These are phyloP conservation scores for Penicillium decumbens DNA, from an alignment of 2,329 filamentous ascomycete species.

Conservation along the genomic window DNA sequence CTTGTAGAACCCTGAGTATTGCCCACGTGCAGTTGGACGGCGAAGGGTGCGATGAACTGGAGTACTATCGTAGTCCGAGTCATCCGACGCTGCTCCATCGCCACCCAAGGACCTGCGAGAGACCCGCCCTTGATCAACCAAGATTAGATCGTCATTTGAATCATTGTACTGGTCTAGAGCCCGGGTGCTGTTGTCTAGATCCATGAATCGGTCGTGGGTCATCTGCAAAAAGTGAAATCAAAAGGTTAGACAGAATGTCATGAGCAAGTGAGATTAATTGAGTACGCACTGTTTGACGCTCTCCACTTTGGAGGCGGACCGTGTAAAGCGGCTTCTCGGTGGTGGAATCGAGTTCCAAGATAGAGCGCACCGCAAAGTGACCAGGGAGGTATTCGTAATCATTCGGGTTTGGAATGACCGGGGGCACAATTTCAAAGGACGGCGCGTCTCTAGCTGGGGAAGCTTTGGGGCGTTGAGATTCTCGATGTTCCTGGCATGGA, in stretches of 20 bases:
- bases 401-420: slow-evolving; percentile 23
- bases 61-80: neutral
- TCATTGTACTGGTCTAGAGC: slow-evolving; percentile 15
- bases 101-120: neutral
- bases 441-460: slow-evolving; percentile 1
- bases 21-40: neutral
- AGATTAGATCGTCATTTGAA: slow-evolving; percentile 11
- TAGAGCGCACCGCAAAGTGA: slow-evolving; percentile 32
- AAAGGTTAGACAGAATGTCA: slow-evolving; percentile 5
- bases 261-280: slow-evolving; percentile 5
- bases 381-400: slow-evolving; percentile 41
- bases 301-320: slow-evolving; percentile 36
- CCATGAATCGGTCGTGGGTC: slow-evolving; percentile 23
- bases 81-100: slow-evolving; percentile 10
- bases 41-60: neutral
- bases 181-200: slow-evolving; percentile 26
- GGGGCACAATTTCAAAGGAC: slow-evolving; percentile 29
- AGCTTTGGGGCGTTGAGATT: neutral
- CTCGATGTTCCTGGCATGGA: neutral
- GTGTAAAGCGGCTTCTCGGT: slow-evolving; percentile 25
- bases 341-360: slow-evolving; percentile 28
- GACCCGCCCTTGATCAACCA: neutral
- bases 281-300: slow-evolving; percentile 33
- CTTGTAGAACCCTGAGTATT: slow-evolving; percentile 1
- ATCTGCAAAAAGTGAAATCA: slow-evolving; percentile 22